Base-by-base conservation (phyloP, 2,329 filamentous ascomycete species). In the Pestalotiopsis sp. region DNA sequence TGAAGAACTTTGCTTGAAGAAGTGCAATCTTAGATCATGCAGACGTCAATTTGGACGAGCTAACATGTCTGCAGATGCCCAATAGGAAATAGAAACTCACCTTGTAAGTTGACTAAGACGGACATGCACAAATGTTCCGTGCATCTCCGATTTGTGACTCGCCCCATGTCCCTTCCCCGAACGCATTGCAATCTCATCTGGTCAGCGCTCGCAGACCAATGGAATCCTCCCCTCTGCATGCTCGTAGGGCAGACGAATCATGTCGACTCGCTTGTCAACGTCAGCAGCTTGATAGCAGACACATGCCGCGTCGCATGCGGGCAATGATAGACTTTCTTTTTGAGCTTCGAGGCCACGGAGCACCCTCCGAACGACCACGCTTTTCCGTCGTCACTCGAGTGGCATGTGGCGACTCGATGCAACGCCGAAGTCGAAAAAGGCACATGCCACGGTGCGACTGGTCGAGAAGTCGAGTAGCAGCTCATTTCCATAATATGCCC, bases 381-480 rank as follows among this genome's bases (percentile, higher is more conserved):
- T n/a, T 52, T 17, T 23, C 45, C 14, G n/a, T 52, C 41, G 45
- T 14, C 17, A 14, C 7, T 36, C 31, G 7, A 36, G 31, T 36
- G 31, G 31, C 31, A 36, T 36, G 31, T 23, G 25, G 23, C 25
- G n/a, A n/a, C 17, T 25, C 12, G 23, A n/a, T 59, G 17, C 56
- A 59, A 23, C 20, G 56, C n/a, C 17, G 27, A 62, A 62, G 27
- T 59, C 57, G 57, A 59, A 59, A 59, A 59, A 59, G 23, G 57
- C 27, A 59, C 13, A 13, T 36, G n/a, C 6, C 31, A n/a, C 17
- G 9, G 31, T 31, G 27, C 31, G 31, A 62, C 27, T 62, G 59
- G 59, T 36, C 27, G 27, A 20, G 13, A 40, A 62, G 14, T 14
- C 13, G 27, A 62, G 57, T 23, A 13, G 57, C 23, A 59, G 31